Conservation (phyloP, 441 rosid species). For the Eruca vesicaria region DNA sequence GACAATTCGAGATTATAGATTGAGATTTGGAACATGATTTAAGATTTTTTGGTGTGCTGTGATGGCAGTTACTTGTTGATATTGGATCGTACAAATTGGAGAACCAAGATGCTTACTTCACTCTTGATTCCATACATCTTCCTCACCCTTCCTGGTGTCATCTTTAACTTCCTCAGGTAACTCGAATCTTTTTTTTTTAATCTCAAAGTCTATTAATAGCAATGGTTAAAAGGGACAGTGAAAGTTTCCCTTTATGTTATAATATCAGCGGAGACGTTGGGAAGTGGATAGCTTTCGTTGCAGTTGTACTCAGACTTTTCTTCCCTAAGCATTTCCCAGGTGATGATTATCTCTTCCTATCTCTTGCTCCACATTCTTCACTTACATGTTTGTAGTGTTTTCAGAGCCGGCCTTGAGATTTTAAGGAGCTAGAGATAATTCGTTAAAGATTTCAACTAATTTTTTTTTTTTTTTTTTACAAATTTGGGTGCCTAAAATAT, state of each 20-base stretch:
- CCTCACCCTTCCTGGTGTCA: slow-evolving; percentile 65
- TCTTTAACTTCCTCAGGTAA: slow-evolving; percentile 69
- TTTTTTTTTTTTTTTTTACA: too few species aligned
- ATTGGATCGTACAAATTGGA: slow-evolving; percentile 88
- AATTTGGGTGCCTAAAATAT: too few species aligned
- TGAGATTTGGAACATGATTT: background rate
- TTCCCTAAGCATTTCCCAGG: slow-evolving; percentile 84
- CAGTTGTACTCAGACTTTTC: slow-evolving; percentile 77
- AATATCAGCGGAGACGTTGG: slow-evolving; percentile 63
- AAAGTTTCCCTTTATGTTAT: background rate
- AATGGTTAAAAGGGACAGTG: background rate
- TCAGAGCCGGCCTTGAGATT: background rate
- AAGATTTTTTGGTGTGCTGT: background rate
- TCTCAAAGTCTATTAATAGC: background rate
- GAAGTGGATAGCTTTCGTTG: slow-evolving; percentile 77
- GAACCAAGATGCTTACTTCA: slow-evolving; percentile 73
- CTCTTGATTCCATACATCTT: slow-evolving; percentile 78
- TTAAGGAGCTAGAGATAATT: too few species aligned
- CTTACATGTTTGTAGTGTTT: background rate
- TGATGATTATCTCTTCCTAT: slow-evolving; percentile 14
- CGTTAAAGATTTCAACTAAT: too few species aligned
- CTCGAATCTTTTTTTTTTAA: background rate
- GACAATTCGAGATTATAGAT: background rate
- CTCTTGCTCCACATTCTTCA: background rate
- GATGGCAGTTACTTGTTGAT: slow-evolving; percentile 69